Conservation (phyloP, 768 basidiomycete species). For the Boletus rufocinnamomeus region DNA sequence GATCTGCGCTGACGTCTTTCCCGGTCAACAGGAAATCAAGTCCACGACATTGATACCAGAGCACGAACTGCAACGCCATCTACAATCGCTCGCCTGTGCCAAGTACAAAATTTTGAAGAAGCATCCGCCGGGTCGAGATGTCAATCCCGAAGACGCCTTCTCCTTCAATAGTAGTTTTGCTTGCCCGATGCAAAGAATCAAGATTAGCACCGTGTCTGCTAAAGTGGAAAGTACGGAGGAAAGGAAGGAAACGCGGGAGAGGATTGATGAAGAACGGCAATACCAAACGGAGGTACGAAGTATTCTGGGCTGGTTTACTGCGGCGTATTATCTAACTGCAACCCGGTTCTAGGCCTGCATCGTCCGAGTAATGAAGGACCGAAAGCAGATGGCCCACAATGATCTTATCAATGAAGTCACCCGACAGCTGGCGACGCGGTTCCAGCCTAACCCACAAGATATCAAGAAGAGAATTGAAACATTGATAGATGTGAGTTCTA, state of each 20-base stretch:
- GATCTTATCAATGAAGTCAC: conserved; percentile 92
- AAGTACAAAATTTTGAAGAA: conserved; percentile 93
- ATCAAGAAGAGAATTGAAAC: conserved; percentile 95
- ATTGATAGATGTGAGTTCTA: conserved; percentile 77
- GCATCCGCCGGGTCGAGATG: conserved; percentile 83
- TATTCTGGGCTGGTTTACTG: neutral
- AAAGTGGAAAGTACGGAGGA: conserved; percentile 88
- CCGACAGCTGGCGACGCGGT: conserved; percentile 78
- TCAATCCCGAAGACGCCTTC: conserved; percentile 75
- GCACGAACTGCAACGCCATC: conserved; percentile 80
- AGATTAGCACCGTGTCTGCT: conserved; percentile 86
- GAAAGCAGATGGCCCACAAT: conserved; percentile 86
- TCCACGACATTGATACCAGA: conserved; percentile 73
- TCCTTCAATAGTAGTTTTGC: conserved; percentile 86
- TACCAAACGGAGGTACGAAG: conserved; percentile 82
- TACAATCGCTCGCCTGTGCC: conserved; percentile 94
- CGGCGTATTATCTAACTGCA: conserved; percentile 1
- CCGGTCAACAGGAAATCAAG: conserved; percentile 75
- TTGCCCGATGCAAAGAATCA: conserved; percentile 83
- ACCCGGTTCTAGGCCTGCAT: conserved; percentile 80
- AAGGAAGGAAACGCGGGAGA: conserved; percentile 84
- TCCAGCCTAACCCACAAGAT: conserved; percentile 79
- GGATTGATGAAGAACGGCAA: conserved; percentile 88
- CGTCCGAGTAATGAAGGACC: conserved; percentile 96
- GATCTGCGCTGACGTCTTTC: neutral